Conservation (phyloP, 1,284 basidiomycete species). For the Tranzscheliella williamsii region DNA sequence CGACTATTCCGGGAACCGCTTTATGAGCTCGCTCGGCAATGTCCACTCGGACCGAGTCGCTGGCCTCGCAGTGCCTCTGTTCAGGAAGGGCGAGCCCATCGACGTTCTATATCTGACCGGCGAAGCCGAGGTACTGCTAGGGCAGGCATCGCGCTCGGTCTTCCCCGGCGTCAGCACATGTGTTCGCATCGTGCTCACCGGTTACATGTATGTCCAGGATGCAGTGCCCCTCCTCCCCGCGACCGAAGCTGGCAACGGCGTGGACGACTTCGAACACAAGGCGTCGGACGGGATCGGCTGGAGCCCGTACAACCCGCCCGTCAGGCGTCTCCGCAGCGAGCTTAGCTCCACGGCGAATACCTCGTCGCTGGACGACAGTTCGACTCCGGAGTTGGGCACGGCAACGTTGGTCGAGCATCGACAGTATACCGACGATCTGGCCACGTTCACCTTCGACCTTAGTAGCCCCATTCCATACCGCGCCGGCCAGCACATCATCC, state of each 20-base stretch:
- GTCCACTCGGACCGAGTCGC: slow-evolving; percentile 23
- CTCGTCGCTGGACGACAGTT: background rate
- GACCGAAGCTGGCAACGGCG: background rate
- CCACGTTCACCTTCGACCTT: slow-evolving; percentile 15
- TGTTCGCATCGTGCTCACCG: slow-evolving; percentile 15
- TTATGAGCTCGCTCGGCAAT: slow-evolving; percentile 33
- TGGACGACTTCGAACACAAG: slow-evolving; percentile 11
- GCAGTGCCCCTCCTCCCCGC: slow-evolving; percentile 13
- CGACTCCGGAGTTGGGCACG: background rate
- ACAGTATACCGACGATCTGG: slow-evolving; percentile 5
- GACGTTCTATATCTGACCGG: slow-evolving; percentile 30
- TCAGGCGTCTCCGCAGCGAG: slow-evolving; percentile 14
- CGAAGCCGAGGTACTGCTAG: slow-evolving; percentile 14
- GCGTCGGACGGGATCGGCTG: slow-evolving; percentile 20
- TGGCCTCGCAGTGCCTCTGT: slow-evolving; percentile 14
- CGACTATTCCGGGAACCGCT: slow-evolving; percentile 29
- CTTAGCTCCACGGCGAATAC: background rate
- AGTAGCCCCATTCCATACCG: slow-evolving; percentile 6
- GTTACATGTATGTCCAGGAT: slow-evolving; percentile 20
- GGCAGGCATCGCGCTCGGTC: slow-evolving; percentile 4
- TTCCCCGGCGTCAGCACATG: slow-evolving; percentile 14
- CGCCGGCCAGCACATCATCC: slow-evolving; percentile 32
- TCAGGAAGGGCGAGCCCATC: slow-evolving; percentile 17
- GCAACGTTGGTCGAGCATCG: background rate
- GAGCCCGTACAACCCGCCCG: slow-evolving; percentile 37